Evolutionary conservation across 2,329 filamentous ascomycete genomes (phyloP).

Genomic region (Keithomyces neogunnii): DNA sequence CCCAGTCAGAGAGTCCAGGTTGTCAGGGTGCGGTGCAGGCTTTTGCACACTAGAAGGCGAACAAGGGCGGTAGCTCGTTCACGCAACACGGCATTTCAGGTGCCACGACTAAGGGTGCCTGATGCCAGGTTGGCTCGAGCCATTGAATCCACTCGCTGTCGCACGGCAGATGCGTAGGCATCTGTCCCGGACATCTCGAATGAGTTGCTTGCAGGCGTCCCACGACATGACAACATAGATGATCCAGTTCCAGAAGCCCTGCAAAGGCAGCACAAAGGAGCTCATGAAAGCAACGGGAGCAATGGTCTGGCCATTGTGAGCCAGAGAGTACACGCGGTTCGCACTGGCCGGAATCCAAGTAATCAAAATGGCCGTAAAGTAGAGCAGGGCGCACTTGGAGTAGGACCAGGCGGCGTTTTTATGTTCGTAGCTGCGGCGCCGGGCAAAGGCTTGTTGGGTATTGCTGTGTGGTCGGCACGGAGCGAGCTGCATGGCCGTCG

Average conservation of each 20-base stretch:
- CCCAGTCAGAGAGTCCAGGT: too few relatives aligned
- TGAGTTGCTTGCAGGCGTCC: conserved; percentile 37
- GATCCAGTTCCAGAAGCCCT: conserved; percentile 70
- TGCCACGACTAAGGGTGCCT: too few relatives aligned
- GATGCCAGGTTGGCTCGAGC: too few relatives aligned
- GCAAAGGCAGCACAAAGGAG: conserved; percentile 63
- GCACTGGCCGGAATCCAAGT: conserved; percentile 65
- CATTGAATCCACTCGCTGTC: too few relatives aligned
- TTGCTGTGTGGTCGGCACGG: background rate
- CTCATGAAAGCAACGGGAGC: conserved; percentile 55
- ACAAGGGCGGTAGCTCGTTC: too few relatives aligned
- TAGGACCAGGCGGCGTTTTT: conserved; percentile 55
- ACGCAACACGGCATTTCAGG: too few relatives aligned
- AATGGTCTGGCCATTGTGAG: conserved; percentile 38
- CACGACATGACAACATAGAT: conserved; percentile 62
- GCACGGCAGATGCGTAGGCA: too few relatives aligned
- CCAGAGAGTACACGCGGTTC: conserved; percentile 60
- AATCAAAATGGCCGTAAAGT: conserved; percentile 56
- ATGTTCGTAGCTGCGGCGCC: conserved; percentile 31
- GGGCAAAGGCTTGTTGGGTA: conserved; percentile 1
- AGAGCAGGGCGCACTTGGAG: conserved; percentile 55
- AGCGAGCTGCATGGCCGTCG: background rate
- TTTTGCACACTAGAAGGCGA: too few relatives aligned
- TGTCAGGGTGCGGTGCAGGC: too few relatives aligned
- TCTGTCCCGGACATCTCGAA: conserved; percentile 5